phyloP scores from a whole-genome alignment of 116 monocot genomes.

The Trichopus zeylanicus region DNA sequence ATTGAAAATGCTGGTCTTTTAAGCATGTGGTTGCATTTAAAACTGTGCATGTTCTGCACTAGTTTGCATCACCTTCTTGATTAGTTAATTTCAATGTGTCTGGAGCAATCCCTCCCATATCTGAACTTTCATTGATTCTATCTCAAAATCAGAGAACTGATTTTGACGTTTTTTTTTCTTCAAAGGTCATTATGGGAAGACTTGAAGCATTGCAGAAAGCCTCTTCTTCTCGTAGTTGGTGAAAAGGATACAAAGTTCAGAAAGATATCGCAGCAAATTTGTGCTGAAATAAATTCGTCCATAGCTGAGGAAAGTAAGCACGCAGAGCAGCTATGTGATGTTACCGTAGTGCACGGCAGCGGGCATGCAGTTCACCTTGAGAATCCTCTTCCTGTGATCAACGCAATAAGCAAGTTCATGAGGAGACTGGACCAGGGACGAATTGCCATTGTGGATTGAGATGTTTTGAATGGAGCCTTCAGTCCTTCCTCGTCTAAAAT shows the following conservation, averaged over 20 bases:
- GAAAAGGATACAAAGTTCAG: constrained; percentile 75
- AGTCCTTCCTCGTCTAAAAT: too few species aligned
- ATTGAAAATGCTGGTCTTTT: too few species aligned
- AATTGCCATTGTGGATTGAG: too few species aligned
- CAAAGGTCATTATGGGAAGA: constrained; percentile 81
- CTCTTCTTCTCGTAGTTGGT: constrained; percentile 64
- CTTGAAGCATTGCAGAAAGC: constrained; percentile 44
- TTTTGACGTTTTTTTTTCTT: background rate
- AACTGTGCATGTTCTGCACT: too few species aligned
- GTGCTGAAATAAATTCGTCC: constrained; percentile 15
- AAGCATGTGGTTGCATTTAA: background rate
- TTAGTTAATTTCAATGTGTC: background rate
- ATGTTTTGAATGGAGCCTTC: too few species aligned
- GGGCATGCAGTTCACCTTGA: constrained; percentile 93
- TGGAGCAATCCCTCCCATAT: background rate
- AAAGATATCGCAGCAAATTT: constrained; percentile 57
- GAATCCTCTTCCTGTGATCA: constrained; percentile 74
- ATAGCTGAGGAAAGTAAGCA: background rate
- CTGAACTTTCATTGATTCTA: background rate
- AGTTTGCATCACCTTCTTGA: background rate
- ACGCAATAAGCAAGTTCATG: constrained; percentile 69
- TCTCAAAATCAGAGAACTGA: too few species aligned
- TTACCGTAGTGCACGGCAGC: constrained; percentile 42
- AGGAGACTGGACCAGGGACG: constrained; percentile 3
- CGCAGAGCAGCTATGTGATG: constrained; percentile 20